Conservation (phyloP, 768 basidiomycete species). For the Mycena vulgaris region DNA sequence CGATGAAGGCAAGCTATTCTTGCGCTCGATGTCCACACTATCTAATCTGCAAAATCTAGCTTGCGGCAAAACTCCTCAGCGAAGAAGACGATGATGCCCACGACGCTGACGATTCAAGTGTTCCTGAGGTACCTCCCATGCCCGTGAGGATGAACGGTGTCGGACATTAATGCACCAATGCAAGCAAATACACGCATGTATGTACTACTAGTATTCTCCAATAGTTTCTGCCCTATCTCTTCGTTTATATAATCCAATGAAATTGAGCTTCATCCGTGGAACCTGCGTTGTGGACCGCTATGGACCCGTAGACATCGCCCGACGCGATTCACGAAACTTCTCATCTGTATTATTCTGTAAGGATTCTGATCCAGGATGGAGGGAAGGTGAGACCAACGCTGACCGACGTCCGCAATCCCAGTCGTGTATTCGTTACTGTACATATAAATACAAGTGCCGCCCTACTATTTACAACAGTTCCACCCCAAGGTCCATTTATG, state of each 20-base stretch:
- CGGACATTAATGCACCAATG: conserved; percentile 23
- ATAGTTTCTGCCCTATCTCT: background rate
- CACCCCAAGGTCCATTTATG: background rate
- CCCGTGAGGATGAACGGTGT: conserved; percentile 28
- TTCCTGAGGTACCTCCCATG: conserved; percentile 32
- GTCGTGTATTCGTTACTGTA: too few relatives aligned
- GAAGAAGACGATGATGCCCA: conserved; percentile 72
- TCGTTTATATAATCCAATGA: background rate
- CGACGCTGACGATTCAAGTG: conserved; percentile 42
- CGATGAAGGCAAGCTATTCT: conserved; percentile 81
- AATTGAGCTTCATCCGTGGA: too few relatives aligned
- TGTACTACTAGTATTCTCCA: conserved; percentile 21
- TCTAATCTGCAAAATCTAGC: conserved; percentile 57
- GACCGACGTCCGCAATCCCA: too few relatives aligned
- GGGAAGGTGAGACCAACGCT: too few relatives aligned
- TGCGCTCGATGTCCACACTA: background rate
- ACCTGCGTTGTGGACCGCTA: too few relatives aligned
- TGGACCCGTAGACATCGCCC: too few relatives aligned
- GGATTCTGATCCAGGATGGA: too few relatives aligned
- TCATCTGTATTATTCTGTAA: too few relatives aligned
- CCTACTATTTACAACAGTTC: background rate
- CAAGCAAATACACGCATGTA: background rate
- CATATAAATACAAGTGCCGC: conserved; percentile 5
- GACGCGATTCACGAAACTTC: too few relatives aligned
- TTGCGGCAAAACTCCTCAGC: conserved; percentile 73